Percentiles rank a stretch among this genome's conserved stretches.
These are phyloP conservation scores for Thelonectria rubi DNA, from an alignment of 2,329 filamentous ascomycete species.

Conservation along the genomic window DNA sequence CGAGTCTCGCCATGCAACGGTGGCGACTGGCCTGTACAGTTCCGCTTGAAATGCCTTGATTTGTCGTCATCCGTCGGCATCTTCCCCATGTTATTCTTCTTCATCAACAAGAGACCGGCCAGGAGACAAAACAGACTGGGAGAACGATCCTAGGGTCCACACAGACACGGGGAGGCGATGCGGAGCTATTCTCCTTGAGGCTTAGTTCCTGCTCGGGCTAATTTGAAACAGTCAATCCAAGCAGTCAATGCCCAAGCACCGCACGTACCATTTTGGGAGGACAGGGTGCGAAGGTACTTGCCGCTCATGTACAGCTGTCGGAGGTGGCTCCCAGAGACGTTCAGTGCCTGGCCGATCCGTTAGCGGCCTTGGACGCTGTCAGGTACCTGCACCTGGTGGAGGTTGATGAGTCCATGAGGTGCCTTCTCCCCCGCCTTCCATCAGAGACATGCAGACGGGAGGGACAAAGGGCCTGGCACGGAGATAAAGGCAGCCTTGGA, in stretches of 20 bases:
- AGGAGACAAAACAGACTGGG: constrained; percentile 11
- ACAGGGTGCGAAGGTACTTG: constrained; percentile 18
- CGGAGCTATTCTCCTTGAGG: constrained; percentile 28
- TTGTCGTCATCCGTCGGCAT: background rate
- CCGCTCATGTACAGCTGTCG: constrained; percentile 5
- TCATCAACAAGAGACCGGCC: constrained; percentile 22
- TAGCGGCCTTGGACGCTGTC: constrained; percentile 5
- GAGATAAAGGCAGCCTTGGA: background rate
- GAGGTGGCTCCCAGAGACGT: too few relatives aligned
- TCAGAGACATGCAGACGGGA: background rate
- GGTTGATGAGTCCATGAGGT: background rate
- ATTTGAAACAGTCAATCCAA: constrained; percentile 42
- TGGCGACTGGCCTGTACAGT: background rate
- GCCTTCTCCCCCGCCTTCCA: background rate
- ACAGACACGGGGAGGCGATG: constrained; percentile 27
- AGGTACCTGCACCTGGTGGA: background rate
- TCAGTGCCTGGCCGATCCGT: constrained; percentile 4
- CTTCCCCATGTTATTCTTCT: constrained; percentile 5
- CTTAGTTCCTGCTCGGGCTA: constrained; percentile 35
- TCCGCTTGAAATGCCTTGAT: background rate
- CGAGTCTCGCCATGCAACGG: constrained; percentile 14
- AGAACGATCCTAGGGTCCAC: constrained; percentile 22
- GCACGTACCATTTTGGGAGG: constrained; percentile 17
- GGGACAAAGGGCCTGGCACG: background rate
- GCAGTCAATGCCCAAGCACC: constrained; percentile 27